These are phyloP conservation scores for Rhizopogon roseolus DNA, from an alignment of 768 basidiomycete species.

Conservation along the genomic window DNA sequence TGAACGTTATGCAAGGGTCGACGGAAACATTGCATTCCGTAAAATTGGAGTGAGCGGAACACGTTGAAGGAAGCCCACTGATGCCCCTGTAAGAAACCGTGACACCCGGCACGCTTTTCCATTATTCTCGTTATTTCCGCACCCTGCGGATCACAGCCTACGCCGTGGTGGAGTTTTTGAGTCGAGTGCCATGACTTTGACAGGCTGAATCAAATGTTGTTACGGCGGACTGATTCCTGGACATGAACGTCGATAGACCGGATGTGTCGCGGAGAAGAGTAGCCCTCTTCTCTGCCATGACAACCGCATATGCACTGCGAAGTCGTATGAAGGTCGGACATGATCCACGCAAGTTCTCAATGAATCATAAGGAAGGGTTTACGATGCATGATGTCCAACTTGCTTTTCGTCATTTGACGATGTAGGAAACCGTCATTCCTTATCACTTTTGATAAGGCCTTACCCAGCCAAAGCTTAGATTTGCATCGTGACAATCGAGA, in stretches of 20 bases:
- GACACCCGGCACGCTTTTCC: neutral
- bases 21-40: neutral
- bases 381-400: neutral
- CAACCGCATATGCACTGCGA: neutral
- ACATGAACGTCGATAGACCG: neutral
- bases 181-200: neutral
- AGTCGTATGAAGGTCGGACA: neutral
- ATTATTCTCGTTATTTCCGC: neutral
- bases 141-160: neutral
- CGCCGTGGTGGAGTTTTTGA: neutral
- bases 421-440: neutral
- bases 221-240: neutral
- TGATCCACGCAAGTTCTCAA: neutral
- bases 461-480: neutral
- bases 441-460: neutral
- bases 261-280: neutral
- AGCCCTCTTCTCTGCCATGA: neutral
- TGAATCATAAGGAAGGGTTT: neutral
- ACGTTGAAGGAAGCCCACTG: neutral
- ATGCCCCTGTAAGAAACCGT: neutral
- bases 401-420: neutral
- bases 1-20: neutral
- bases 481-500: neutral
- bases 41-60: neutral
- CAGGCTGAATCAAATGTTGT: neutral